A percentile compares a stretch with the other conserved stretches of the same genome.
These are phyloP conservation scores for Suillus luteus DNA, from an alignment of 768 basidiomycete species.

Conservation along the genomic window DNA sequence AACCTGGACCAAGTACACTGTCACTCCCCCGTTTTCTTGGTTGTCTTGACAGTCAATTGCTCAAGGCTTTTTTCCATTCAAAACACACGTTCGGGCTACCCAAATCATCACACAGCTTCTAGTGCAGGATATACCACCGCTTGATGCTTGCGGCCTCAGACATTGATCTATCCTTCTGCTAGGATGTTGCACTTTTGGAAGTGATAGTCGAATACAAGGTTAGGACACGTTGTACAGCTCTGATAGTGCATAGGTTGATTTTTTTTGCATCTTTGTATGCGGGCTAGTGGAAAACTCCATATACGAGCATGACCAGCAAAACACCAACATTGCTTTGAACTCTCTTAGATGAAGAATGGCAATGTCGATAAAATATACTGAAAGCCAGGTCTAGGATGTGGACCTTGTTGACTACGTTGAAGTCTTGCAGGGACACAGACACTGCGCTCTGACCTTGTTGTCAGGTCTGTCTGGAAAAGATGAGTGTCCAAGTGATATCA, in stretches of 20 bases:
- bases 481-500: not conserved
- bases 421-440: not conserved
- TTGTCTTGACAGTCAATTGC: not conserved
- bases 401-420: not conserved
- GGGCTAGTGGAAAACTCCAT: not conserved
- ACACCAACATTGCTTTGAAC: not conserved
- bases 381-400: not conserved
- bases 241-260: not conserved
- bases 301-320: not conserved
- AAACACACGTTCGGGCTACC: not conserved
- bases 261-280: not conserved
- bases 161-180: not conserved
- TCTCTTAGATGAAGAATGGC: not conserved
- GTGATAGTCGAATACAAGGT: no score
- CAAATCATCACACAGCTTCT: not conserved
- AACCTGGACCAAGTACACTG: not conserved
- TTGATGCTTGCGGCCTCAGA: no score
- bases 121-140: not conserved
- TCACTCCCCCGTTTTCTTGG: not conserved
- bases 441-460: not conserved
- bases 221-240: not conserved
- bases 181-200: not conserved
- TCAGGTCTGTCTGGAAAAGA: not conserved
- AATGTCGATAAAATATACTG: not conserved
- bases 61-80: not conserved